A percentile compares a stretch with the other conserved stretches of the same genome.
Evolutionary conservation across 2,329 filamentous ascomycete species (phyloP).

Genomic region (Neoscytalidium dimidiatum): DNA sequence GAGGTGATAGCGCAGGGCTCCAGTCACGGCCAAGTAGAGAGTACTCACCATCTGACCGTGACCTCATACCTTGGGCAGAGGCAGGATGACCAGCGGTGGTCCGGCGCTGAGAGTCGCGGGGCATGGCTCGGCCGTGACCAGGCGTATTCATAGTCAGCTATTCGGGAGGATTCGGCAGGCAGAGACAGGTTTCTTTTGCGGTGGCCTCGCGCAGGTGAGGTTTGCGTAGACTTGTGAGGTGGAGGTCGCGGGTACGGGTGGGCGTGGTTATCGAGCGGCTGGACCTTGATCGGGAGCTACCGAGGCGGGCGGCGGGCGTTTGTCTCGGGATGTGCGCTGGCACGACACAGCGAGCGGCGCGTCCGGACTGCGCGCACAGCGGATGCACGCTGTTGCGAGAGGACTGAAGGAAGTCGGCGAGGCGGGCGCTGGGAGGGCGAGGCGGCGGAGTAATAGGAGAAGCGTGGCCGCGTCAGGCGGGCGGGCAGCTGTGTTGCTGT

Average conservation of each 20-base stretch:
- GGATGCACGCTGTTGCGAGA: background rate
- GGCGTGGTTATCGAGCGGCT: background rate
- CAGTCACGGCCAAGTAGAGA: conserved; percentile 8
- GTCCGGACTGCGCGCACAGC: background rate
- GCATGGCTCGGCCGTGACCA: conserved; percentile 12
- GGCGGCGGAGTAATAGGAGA: conserved; percentile 9
- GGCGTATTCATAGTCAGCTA: background rate
- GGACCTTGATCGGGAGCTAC: conserved; percentile 7
- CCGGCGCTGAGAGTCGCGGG: conserved; percentile 2
- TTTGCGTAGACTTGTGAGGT: background rate
- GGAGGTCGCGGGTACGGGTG: background rate
- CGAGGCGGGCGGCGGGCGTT: conserved; percentile 8
- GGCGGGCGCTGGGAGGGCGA: background rate
- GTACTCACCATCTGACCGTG: conserved; percentile 19
- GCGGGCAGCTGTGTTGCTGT: background rate
- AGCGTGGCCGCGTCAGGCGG: conserved; percentile 18
- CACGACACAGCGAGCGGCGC: background rate
- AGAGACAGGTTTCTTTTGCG: conserved; percentile 6
- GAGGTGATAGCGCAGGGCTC: background rate
- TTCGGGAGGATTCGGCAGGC: background rate
- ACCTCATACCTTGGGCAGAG: conserved; percentile 16
- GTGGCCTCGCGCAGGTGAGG: background rate
- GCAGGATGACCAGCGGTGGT: conserved; percentile 11
- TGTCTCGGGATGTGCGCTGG: conserved; percentile 14
- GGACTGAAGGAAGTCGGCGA: background rate